Percentiles rank a stretch among this genome's conserved stretches.
These are phyloP conservation scores for Metschnikowia orientalis DNA, from an alignment of 805 yeast species.

Conservation along the genomic window DNA sequence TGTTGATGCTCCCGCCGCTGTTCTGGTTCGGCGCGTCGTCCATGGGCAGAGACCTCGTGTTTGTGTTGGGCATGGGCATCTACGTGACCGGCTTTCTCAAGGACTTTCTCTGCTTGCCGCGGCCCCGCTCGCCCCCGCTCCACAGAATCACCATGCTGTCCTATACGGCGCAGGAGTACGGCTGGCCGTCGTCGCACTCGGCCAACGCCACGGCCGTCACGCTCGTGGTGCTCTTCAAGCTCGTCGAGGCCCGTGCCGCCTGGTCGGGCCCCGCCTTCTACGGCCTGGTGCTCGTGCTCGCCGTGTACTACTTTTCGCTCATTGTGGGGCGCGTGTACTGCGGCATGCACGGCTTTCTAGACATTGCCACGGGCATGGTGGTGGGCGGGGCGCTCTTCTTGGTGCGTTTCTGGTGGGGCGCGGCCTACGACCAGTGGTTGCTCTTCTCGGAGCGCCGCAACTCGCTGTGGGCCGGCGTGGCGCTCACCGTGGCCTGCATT, in stretches of 20 bases:
- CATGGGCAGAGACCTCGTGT: slow-evolving; percentile 55
- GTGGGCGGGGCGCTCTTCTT: slow-evolving; percentile 56
- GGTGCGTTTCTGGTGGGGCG: slow-evolving; percentile 41
- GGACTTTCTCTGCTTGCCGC: slow-evolving; percentile 83
- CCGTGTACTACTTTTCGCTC: slow-evolving; percentile 57
- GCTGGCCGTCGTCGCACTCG: slow-evolving; percentile 91
- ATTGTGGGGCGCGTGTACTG: slow-evolving; percentile 83
- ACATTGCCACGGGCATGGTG: slow-evolving; percentile 59
- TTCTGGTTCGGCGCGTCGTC: slow-evolving; percentile 69
- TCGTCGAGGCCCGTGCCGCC: slow-evolving; percentile 14
- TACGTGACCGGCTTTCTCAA: slow-evolving; percentile 70
- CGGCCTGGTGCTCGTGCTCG: slow-evolving; percentile 18
- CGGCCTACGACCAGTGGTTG: slow-evolving; percentile 44
- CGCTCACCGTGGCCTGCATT: slow-evolving; percentile 34
- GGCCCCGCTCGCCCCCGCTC: slow-evolving; percentile 90
- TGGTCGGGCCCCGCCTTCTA: slow-evolving; percentile 10
- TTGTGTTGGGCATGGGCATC: slow-evolving; percentile 65
- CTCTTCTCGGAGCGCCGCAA: slow-evolving; percentile 23
- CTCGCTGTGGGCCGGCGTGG: slow-evolving; percentile 18
- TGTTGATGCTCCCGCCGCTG: slow-evolving; percentile 79
- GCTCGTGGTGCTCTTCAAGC: slow-evolving; percentile 32
- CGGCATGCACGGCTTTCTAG: slow-evolving; percentile 96
- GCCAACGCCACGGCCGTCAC: slow-evolving; percentile 89
- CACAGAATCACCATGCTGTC: slow-evolving; percentile 85
- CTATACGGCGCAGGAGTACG: slow-evolving; percentile 91